Evolutionary conservation across 2,329 filamentous ascomycete genomes (phyloP), one percentile per base, ranked within the genome.

Genomic region (Scedosporium apiospermum): DNA sequence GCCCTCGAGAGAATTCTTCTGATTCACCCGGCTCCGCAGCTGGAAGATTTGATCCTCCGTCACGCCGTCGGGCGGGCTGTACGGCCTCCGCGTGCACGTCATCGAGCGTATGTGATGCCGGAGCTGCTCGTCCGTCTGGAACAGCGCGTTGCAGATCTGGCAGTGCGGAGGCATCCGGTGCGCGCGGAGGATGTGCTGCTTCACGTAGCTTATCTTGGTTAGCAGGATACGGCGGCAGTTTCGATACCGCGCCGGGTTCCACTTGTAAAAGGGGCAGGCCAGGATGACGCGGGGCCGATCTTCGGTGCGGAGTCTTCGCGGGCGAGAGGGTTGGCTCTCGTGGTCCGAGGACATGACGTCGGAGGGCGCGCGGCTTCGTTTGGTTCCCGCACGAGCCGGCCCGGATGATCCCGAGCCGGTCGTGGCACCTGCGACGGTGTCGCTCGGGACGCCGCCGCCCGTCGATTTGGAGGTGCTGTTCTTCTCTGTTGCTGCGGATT

Each of bases 121-220:
- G 27, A 68, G 60, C 3, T 65, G 61, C 7, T 63, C 63, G 12
- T 64, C 63, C 3, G 57, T 64, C 14, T 53, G 44, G 57, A 69
- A 70, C 23, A 62, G 23, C 16, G 55, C 21, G 55, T 66, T 64
- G 44, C 68, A 70, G 12, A 65, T 59, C n/a, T 66, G 63, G 51
- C 68, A 70, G 46, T 68, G 68, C 23, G 63, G 62, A 2, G 68
- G 66, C 46, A 64, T 66, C 26, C 63, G 65, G 41, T 69, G 68
- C 26, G 62, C 65, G 7, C 69, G 66, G 12, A 65, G 62, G 2
- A 67, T 64, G 34, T 70, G 69, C 30, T 70, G 68, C 59, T 70
- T 70, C 6, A 70, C 67, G 38, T 70, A 69, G n/a, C 65, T 67
- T 9, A 69, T 67, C 46, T 68, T 67, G 14, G 63, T 65, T 6